Conservation (phyloP, 257 asterid species). For the Mitragyna speciosa region DNA sequence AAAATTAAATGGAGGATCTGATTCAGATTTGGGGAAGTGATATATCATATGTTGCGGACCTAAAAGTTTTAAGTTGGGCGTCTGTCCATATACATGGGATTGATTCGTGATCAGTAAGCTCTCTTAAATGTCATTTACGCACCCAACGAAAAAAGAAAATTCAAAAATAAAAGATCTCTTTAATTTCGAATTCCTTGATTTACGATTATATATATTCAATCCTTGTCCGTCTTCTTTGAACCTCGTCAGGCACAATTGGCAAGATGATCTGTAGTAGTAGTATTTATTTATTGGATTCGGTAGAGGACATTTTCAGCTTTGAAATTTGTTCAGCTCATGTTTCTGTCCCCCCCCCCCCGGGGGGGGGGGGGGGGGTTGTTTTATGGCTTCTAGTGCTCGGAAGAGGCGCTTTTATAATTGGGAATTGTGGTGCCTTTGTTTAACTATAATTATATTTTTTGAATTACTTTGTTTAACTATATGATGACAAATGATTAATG, state of each 20-base stretch:
- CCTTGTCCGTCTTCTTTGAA: neutral
- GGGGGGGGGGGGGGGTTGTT: too few relatives aligned
- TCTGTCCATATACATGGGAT: neutral
- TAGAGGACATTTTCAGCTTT: neutral
- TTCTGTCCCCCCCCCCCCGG: too few relatives aligned
- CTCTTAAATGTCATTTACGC: neutral
- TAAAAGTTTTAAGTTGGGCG: too few relatives aligned
- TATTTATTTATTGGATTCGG: neutral
- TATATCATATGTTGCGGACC: too few relatives aligned
- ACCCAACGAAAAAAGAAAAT: neutral
- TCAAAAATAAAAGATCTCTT: neutral
- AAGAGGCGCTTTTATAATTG: neutral
- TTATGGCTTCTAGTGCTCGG: neutral
- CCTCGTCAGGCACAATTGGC: conserved; percentile 3
- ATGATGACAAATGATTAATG: too few relatives aligned
- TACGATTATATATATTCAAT: neutral
- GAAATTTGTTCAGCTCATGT: neutral
- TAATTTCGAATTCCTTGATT: too few relatives aligned
- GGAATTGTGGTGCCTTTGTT: neutral
- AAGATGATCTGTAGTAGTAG: neutral
- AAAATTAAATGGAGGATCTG: too few relatives aligned
- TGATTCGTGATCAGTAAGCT: neutral
- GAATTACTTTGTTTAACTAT: too few relatives aligned
- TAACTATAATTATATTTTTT: neutral
- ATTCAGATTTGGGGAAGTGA: too few relatives aligned